Evolutionary conservation across 2,329 filamentous ascomycete species (phyloP).

Genomic region (Epichloe uncinata): DNA sequence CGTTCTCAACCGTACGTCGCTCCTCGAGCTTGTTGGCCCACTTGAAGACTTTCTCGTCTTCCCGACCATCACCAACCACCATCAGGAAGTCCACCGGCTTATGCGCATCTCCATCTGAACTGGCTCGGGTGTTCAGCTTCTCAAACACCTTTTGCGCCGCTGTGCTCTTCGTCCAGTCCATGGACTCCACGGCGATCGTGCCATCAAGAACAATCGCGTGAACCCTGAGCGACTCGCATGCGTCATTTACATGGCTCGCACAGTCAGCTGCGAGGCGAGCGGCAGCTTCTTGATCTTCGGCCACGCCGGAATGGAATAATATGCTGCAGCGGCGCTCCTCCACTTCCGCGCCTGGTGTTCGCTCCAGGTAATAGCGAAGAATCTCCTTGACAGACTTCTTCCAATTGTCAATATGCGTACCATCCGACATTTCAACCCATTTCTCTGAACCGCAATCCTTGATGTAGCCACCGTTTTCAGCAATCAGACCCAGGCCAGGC

Average conservation of each 20-base stretch:
- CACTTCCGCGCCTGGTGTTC: slow-evolving; percentile 75
- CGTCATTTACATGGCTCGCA: slow-evolving; percentile 89
- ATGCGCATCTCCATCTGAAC: slow-evolving; percentile 15
- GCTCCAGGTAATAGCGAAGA: slow-evolving; percentile 78
- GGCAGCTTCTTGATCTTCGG: slow-evolving; percentile 63
- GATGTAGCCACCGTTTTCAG: slow-evolving; percentile 88
- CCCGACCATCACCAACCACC: slow-evolving; percentile 79
- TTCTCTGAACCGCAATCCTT: slow-evolving; percentile 52
- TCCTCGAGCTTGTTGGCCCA: slow-evolving; percentile 74
- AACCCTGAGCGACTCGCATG: slow-evolving; percentile 70
- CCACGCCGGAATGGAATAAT: slow-evolving; percentile 78
- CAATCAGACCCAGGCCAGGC: slow-evolving; percentile 74
- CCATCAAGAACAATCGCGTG: slow-evolving; percentile 72
- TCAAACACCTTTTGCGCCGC: slow-evolving; percentile 66
- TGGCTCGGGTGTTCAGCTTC: slow-evolving; percentile 31
- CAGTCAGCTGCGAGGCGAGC: slow-evolving; percentile 76
- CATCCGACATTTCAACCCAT: slow-evolving; percentile 71
- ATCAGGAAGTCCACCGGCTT: slow-evolving; percentile 69
- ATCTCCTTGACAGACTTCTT: slow-evolving; percentile 74
- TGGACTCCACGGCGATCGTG: slow-evolving; percentile 70
- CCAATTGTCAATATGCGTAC: slow-evolving; percentile 58
- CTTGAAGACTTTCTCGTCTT: slow-evolving; percentile 86
- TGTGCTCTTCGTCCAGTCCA: slow-evolving; percentile 77
- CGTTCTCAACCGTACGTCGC: slow-evolving; percentile 46
- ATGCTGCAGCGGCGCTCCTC: slow-evolving; percentile 88